Evolutionary conservation across 2,329 filamentous ascomycete species (phyloP), one percentile per base, ranked within the genome.

Genomic region (Colletotrichum sp.): DNA sequence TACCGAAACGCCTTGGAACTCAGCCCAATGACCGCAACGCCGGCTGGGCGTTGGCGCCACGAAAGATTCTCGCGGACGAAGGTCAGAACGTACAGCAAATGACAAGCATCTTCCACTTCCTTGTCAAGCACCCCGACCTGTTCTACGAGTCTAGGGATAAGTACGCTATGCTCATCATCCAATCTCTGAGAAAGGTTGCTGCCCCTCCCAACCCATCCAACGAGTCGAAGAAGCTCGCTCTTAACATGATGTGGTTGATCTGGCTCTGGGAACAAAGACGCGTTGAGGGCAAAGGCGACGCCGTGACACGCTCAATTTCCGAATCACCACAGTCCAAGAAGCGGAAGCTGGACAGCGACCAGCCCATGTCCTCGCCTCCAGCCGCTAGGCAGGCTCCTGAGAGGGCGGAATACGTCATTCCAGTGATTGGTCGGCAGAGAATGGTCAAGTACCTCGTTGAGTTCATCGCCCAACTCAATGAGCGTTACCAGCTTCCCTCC

Each of bases 71-170:
- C 26, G 93, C 95, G 5, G 98, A 99, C 83, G 97, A 99, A 84
- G 96, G 95, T 30, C 95, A 97, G 78, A 99, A 99, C 80, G 90
- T 96, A 63, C 96, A 98, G 84, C 97, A 99, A 85, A 94, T 99
- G 87, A 98, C 96, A 69, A 97, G 95, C 86, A 99, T 99, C 80
- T 99, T 98, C 88, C 95, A 98, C 81, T 99, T 99, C 86, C 89
- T 99, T 39, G 96, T 98, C 44, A 92, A 95, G 72, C 96, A 99
- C 82, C 94, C 96, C 0, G 94, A 97, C 81, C 88, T 99, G 6
- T 99, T 99, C 86, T 99, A 98, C 80, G 96, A 99, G 78, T 96
- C 95, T 2, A 91, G 97, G 71, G 97, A 99, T 79, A 96, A 96
- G 81, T 98, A 99, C 79, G 93, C 96, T 6, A 92, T 94, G 72